phyloP scores from a whole-genome alignment of 345 rosid species.

The Aurinia saxatilis region DNA sequence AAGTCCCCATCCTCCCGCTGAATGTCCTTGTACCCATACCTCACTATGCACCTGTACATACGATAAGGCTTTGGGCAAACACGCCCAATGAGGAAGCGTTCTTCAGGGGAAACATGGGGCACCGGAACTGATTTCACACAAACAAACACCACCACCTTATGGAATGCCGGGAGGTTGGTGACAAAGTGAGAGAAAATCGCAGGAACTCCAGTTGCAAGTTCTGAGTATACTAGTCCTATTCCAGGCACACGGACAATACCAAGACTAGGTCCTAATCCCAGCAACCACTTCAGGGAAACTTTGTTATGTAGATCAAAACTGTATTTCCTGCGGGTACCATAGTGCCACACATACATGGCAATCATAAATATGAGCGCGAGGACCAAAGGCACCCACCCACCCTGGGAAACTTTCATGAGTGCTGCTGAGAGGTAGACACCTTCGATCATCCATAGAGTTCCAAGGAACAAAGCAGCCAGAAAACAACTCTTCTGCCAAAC shows the following conservation, averaged over 20 bases:
- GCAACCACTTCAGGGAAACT: conserved; percentile 84
- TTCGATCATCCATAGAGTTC: conserved; percentile 66
- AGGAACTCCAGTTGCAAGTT: conserved; percentile 89
- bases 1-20: conserved; percentile 75
- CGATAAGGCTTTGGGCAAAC: conserved; percentile 89
- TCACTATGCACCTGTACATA: conserved; percentile 90
- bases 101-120: conserved; percentile 79
- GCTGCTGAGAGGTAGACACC: conserved; percentile 86
- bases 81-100: conserved; percentile 91
- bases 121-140: conserved; percentile 97
- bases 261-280: conserved; percentile 93
- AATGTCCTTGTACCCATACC: conserved; percentile 94
- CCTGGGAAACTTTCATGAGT: conserved; percentile 66
- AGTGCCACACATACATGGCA: conserved; percentile 89
- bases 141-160: conserved; percentile 78
- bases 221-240: conserved; percentile 88
- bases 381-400: conserved; percentile 89
- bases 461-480: conserved; percentile 53
- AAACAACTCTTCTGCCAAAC: conserved; percentile 62
- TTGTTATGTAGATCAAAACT: conserved; percentile 89
- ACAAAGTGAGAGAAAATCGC: conserved; percentile 95
- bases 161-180: conserved; percentile 92
- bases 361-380: conserved; percentile 59
- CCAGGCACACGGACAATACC: conserved; percentile 96
- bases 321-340: conserved; percentile 87